These are phyloP conservation scores for Gossypium ekmanianum DNA, from an alignment of 345 rosid genomes.

Conservation along the genomic window DNA sequence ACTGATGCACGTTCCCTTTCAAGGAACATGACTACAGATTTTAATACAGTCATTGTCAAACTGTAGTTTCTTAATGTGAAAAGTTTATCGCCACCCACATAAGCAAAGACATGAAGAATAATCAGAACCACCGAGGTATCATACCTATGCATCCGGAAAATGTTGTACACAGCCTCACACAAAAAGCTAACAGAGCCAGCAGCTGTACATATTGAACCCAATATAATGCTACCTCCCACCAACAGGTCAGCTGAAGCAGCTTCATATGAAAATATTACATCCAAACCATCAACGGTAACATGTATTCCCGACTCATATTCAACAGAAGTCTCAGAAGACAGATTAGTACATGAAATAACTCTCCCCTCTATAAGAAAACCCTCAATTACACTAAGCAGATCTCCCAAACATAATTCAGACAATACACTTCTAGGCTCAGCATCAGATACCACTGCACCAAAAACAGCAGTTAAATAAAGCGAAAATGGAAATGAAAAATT, in stretches of 20 bases:
- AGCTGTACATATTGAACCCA: slow-evolving; percentile 60
- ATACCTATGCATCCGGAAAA: slow-evolving; percentile 31
- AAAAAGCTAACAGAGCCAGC: slow-evolving; percentile 37
- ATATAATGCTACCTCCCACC: slow-evolving; percentile 63
- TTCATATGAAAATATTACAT: slow-evolving; percentile 32
- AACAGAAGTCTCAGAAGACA: slow-evolving; percentile 26
- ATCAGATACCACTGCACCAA: slow-evolving; percentile 53
- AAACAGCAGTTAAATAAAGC: slow-evolving; percentile 11
- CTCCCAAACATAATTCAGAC: slow-evolving; percentile 41
- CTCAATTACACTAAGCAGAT: slow-evolving; percentile 51
- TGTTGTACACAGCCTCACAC: slow-evolving; percentile 58
- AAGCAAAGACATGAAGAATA: slow-evolving; percentile 73
- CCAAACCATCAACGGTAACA: slow-evolving; percentile 36
- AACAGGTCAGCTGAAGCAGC: slow-evolving; percentile 53
- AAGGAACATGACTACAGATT: slow-evolving; percentile 45
- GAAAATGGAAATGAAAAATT: not conserved
- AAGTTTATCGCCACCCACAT: slow-evolving; percentile 49
- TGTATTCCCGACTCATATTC: slow-evolving; percentile 30
- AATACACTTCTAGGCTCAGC: slow-evolving; percentile 42
- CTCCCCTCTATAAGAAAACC: slow-evolving; percentile 54
- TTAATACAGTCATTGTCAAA: slow-evolving; percentile 46
- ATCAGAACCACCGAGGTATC: slow-evolving; percentile 43
- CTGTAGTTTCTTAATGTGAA: slow-evolving; percentile 31
- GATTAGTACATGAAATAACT: slow-evolving; percentile 30
- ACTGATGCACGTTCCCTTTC: slow-evolving; percentile 32